These are phyloP conservation scores for Pecoramyces ruminantium DNA, from an alignment of 192 early-diverging fungal genomes.

Conservation along the genomic window DNA sequence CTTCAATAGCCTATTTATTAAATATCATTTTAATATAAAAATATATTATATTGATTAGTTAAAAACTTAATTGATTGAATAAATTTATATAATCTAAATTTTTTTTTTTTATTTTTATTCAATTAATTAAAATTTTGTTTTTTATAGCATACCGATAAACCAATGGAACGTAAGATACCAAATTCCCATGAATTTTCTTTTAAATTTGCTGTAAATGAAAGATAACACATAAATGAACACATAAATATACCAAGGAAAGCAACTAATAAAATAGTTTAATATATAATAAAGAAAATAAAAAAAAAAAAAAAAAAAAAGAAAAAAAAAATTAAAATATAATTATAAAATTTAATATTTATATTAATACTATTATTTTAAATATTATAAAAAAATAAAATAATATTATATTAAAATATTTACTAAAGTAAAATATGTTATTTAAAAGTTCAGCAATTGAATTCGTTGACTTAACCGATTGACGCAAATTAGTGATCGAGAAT, in stretches of 20 bases:
- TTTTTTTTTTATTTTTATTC: no score
- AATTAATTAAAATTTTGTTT: not conserved
- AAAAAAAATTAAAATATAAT: no score
- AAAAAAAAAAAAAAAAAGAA: not conserved
- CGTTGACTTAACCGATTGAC: not conserved
- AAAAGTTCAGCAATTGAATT: not conserved
- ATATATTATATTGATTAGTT: no score
- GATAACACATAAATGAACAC: conserved; percentile 13
- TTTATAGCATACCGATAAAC: conserved; percentile 4
- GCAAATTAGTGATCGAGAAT: not conserved
- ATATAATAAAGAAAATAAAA: not conserved
- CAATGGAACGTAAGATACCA: conserved; percentile 12
- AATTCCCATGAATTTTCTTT: conserved; percentile 17
- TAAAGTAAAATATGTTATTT: not conserved
- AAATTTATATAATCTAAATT: no score
- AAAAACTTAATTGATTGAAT: no score
- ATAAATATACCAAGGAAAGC: conserved; percentile 11
- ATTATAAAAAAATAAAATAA: not conserved
- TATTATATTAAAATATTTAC: not conserved
- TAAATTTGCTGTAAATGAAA: conserved; percentile 16
- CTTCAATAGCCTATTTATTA: conserved; percentile 6
- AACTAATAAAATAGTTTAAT: not conserved
- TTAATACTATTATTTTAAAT: not conserved
- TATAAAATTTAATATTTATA: no score
- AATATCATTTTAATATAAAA: no score